Percentiles rank a stretch among this genome's conserved stretches.
Conservation (phyloP, 345 rosid species). For the Eucalyptus pumila region DNA sequence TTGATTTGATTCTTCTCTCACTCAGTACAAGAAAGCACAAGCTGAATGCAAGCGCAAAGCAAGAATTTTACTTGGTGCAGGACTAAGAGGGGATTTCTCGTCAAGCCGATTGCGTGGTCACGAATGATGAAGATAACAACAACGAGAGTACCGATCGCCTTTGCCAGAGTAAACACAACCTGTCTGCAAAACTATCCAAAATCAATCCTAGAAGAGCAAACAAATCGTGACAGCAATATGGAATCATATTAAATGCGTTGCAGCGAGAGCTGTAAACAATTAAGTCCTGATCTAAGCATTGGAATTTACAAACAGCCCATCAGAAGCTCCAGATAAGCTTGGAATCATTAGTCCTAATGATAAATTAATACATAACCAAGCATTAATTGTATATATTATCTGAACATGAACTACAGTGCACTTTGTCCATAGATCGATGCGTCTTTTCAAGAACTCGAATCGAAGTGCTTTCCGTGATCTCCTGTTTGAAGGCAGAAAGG, state of each 20-base stretch:
- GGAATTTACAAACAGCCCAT: not conserved
- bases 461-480: not conserved
- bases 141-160: not conserved
- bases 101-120: not conserved
- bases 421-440: not conserved
- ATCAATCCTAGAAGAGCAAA: not conserved
- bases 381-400: not conserved
- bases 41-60: not conserved
- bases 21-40: not conserved
- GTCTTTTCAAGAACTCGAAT: not conserved
- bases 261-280: not conserved
- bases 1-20: not conserved
- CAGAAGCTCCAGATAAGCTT: not conserved
- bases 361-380: not conserved
- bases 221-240: not conserved
- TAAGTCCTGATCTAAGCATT: not conserved
- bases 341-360: not conserved
- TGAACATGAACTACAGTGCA: not conserved
- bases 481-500: not conserved
- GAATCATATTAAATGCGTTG: not conserved
- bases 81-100: not conserved
- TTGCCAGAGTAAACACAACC: not conserved
- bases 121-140: not conserved
- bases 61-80: not conserved
- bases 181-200: not conserved